Percentiles rank a stretch among this genome's conserved stretches.
These are phyloP conservation scores for Nasturtium officinale DNA, from an alignment of 345 rosid species.

Conservation along the genomic window DNA sequence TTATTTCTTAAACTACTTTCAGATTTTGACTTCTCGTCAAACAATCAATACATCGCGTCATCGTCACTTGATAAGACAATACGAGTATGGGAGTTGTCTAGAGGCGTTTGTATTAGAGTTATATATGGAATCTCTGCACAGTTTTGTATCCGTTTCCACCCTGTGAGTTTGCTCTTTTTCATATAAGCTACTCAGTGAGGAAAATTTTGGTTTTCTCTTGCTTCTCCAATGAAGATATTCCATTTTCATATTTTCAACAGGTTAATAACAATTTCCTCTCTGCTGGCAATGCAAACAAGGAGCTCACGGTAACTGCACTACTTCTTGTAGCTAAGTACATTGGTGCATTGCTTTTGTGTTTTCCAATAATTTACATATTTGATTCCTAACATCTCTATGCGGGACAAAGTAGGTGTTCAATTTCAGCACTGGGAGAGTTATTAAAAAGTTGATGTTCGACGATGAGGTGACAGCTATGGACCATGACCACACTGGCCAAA, in stretches of 20 bases:
- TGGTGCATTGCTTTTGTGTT: conserved; percentile 13
- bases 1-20: conserved; percentile 46
- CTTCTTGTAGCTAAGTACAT: conserved; percentile 33
- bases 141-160: conserved; percentile 91
- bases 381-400: conserved; percentile 21
- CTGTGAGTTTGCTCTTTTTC: conserved; percentile 60
- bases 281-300: conserved; percentile 88
- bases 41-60: conserved; percentile 94
- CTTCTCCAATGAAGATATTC: conserved; percentile 1
- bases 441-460: conserved; percentile 58
- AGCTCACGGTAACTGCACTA: conserved; percentile 66
- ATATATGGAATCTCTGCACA: conserved; percentile 88
- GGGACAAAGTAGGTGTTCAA: conserved; percentile 70
- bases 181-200: conserved; percentile 13
- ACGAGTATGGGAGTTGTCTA: conserved; percentile 92
- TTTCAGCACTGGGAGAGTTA: conserved; percentile 96
- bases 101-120: conserved; percentile 92
- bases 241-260: conserved; percentile 51
- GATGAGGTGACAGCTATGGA: conserved; percentile 89
- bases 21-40: conserved; percentile 98
- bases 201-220: conserved; percentile 9
- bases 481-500: conserved; percentile 96
- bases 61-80: conserved; percentile 94
- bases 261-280: conserved; percentile 96
- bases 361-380: conserved; percentile 22